A percentile compares a stretch with the other conserved stretches of the same genome.
Conservation (phyloP, 2,329 filamentous ascomycete genomes). For the Chrysoporthe deuterocubensis region DNA sequence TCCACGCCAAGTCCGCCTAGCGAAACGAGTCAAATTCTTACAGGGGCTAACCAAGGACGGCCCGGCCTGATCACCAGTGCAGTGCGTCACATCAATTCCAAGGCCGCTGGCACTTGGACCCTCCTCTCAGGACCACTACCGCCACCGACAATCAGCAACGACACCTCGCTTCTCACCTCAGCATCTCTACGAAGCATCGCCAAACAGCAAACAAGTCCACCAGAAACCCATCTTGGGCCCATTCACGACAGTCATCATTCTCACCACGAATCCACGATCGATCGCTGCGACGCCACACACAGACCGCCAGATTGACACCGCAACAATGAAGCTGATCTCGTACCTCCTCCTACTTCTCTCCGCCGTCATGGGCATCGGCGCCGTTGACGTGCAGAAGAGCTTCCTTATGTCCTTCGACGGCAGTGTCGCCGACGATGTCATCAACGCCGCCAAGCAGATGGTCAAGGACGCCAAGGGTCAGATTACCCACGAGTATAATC, state of each 20-base stretch:
- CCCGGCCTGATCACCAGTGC: neutral
- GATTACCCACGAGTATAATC: constrained; percentile 77
- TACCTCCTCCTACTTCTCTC: constrained; percentile 60
- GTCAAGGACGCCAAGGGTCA: constrained; percentile 72
- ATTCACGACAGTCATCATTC: neutral
- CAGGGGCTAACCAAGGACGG: neutral
- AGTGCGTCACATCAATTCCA: neutral
- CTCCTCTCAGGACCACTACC: neutral
- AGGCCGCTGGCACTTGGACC: neutral
- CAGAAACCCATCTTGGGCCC: neutral
- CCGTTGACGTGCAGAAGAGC: constrained; percentile 69
- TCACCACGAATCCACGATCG: neutral
- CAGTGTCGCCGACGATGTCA: constrained; percentile 67
- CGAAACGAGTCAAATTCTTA: neutral
- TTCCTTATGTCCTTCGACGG: constrained; percentile 80
- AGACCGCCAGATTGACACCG: constrained; percentile 21
- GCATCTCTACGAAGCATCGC: neutral
- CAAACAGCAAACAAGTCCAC: neutral
- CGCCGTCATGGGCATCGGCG: constrained; percentile 61
- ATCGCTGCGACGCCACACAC: neutral
- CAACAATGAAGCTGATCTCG: constrained; percentile 66
- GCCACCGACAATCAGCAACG: neutral
- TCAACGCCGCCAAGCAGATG: constrained; percentile 72
- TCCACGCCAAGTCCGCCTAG: neutral
- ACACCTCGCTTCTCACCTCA: constrained; percentile 9